Evolutionary conservation across 1,139 yeast genomes (phyloP).

Genomic region (Hyphopichia wangnamkhiaoensis): DNA sequence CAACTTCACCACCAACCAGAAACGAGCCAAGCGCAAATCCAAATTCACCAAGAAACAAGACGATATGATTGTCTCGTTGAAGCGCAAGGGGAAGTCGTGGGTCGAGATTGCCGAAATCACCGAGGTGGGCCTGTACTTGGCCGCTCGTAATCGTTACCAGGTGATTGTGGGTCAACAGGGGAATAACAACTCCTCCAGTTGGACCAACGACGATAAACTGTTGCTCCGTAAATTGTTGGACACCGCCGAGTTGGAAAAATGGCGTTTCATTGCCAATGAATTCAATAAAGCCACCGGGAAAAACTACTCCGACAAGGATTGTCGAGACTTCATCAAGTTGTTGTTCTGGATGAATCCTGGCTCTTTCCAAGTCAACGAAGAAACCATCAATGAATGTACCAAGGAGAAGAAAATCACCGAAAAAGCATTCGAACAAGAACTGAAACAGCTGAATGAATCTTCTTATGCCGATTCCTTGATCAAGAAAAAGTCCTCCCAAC

Average conservation of each 20-base stretch:
- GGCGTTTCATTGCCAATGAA: conserved; percentile 65
- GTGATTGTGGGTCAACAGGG: conserved; percentile 85
- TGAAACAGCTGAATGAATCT: conserved; percentile 1
- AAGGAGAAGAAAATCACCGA: conserved; percentile 42
- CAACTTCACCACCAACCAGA: conserved; percentile 31
- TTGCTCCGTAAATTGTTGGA: conserved; percentile 56
- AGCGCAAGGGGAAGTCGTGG: conserved; percentile 69
- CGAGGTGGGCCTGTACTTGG: conserved; percentile 65
- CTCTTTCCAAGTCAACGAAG: conserved; percentile 56
- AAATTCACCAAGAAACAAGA: conserved; percentile 73
- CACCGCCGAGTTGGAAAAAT: conserved; percentile 70
- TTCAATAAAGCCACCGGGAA: conserved; percentile 61
- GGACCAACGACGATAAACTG: conserved; percentile 61
- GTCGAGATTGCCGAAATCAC: conserved; percentile 71
- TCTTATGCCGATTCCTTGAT: neutral
- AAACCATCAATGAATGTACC: conserved; percentile 36
- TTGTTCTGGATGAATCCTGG: conserved; percentile 60
- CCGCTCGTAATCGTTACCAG: conserved; percentile 78
- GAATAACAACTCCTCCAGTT: conserved; percentile 62
- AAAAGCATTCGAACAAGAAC: conserved; percentile 32
- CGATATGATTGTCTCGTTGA: conserved; percentile 59
- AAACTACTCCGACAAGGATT: conserved; percentile 51
- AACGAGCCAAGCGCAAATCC: conserved; percentile 59
- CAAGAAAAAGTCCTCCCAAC: neutral
- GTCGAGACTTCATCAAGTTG: conserved; percentile 54